phyloP scores from a whole-genome alignment of 2,329 filamentous ascomycete genomes.

The Colletotrichum viniferum region DNA sequence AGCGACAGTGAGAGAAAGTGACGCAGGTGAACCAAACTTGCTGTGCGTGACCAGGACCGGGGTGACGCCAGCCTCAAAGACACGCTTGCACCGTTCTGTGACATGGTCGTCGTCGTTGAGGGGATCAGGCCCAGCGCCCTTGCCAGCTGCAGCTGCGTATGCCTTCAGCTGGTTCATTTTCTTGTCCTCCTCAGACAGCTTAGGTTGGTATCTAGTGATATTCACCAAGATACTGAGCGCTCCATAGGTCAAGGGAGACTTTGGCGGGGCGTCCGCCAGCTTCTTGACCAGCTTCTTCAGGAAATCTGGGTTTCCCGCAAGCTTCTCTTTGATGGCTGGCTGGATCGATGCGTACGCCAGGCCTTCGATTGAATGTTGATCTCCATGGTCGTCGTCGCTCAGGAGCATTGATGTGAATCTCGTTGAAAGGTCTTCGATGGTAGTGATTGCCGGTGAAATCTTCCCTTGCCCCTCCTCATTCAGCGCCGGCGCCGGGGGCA shows the following conservation, averaged over 20 bases:
- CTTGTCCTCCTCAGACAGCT: conserved; percentile 86
- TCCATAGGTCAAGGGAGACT: conserved; percentile 80
- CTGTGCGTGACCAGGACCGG: conserved; percentile 78
- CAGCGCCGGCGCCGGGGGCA: conserved; percentile 47
- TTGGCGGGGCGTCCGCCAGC: conserved; percentile 61
- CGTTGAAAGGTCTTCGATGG: conserved; percentile 67
- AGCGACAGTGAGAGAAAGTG: conserved; percentile 73
- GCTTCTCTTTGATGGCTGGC: conserved; percentile 80
- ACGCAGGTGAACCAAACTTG: conserved; percentile 73
- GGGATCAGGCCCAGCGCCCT: conserved; percentile 63
- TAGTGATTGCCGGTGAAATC: conserved; percentile 60
- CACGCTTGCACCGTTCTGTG: conserved; percentile 72
- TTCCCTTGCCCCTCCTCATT: conserved; percentile 45
- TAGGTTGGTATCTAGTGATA: conserved; percentile 79
- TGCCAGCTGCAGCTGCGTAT: conserved; percentile 86
- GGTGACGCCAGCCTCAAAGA: conserved; percentile 80
- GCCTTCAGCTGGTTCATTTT: conserved; percentile 91
- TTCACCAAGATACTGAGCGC: conserved; percentile 86
- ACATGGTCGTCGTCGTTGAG: conserved; percentile 81
- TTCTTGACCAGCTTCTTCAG: conserved; percentile 72
- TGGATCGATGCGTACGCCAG: conserved; percentile 91
- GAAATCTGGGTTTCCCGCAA: conserved; percentile 72
- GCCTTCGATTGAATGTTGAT: conserved; percentile 82
- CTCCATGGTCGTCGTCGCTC: conserved; percentile 58
- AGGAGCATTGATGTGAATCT: conserved; percentile 72